A percentile compares a stretch with the other conserved stretches of the same genome.
phyloP scores from a whole-genome alignment of 2,329 filamentous ascomycete genomes.

The Pseudogymnoascus sp. region DNA sequence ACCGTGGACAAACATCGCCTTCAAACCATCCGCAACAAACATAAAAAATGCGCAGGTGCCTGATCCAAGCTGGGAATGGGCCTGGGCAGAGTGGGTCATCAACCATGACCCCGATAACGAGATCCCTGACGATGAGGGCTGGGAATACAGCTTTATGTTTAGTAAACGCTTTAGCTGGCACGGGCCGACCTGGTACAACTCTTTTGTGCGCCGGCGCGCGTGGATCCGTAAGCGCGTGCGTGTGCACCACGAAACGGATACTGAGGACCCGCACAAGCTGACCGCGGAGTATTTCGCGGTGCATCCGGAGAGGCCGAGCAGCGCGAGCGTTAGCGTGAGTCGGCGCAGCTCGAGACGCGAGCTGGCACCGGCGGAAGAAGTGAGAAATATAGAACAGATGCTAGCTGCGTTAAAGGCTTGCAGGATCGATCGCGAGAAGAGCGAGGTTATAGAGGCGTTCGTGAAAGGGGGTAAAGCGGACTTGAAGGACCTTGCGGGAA shows the following conservation, averaged over 20 bases:
- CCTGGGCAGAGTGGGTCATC: conserved; percentile 57
- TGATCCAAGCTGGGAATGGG: conserved; percentile 93
- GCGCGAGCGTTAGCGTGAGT: conserved; percentile 19
- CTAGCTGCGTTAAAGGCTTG: conserved; percentile 60
- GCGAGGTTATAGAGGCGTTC: conserved; percentile 75
- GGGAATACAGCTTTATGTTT: conserved; percentile 94
- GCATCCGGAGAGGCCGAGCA: conserved; percentile 44
- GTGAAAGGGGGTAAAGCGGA: conserved; percentile 70
- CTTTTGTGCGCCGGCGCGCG: conserved; percentile 80
- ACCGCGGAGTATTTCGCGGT: conserved; percentile 76
- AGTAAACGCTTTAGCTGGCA: conserved; percentile 73
- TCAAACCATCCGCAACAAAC: conserved; percentile 53
- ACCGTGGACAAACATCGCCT: conserved; percentile 71
- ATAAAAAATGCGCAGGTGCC: conserved; percentile 87
- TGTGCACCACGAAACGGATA: conserved; percentile 32
- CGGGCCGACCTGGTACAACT: conserved; percentile 84
- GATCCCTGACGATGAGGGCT: conserved; percentile 80
- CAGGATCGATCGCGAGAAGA: conserved; percentile 84
- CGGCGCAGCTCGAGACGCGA: conserved; percentile 12
- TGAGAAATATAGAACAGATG: conserved; percentile 51
- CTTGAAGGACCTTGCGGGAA: conserved; percentile 63
- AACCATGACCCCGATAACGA: conserved; percentile 53
- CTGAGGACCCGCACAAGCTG: conserved; percentile 54
- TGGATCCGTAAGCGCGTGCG: conserved; percentile 80
- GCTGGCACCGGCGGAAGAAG: conserved; percentile 44